These are phyloP conservation scores for Chytridium lagenaria DNA, from an alignment of 371 early-diverging fungal species.

Conservation along the genomic window DNA sequence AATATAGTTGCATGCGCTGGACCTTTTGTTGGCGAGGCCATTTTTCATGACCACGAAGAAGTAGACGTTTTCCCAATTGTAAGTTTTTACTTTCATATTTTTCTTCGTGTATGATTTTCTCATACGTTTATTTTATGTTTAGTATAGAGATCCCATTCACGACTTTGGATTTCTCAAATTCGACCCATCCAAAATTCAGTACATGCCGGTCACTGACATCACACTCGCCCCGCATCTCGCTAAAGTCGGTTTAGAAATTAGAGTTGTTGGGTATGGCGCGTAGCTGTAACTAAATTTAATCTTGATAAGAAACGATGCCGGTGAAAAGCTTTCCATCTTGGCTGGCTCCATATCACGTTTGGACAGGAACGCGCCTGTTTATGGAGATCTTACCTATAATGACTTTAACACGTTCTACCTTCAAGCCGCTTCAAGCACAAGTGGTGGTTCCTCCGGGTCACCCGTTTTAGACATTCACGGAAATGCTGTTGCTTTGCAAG, in stretches of 20 bases:
- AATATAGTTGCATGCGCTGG: slow-evolving; percentile 82
- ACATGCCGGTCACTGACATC: slow-evolving; percentile 82
- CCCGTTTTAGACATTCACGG: slow-evolving; percentile 94
- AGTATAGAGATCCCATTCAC: slow-evolving; percentile 76
- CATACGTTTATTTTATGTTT: slow-evolving; percentile 78
- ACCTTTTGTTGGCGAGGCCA: slow-evolving; percentile 84
- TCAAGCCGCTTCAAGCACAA: slow-evolving; percentile 57
- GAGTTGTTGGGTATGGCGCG: slow-evolving; percentile 74
- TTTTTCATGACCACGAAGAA: slow-evolving; percentile 92
- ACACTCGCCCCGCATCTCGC: slow-evolving; percentile 81
- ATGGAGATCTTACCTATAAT: slow-evolving; percentile 54
- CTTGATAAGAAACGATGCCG: slow-evolving; percentile 77
- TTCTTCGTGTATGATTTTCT: slow-evolving; percentile 54
- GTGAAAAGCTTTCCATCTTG: slow-evolving; percentile 89
- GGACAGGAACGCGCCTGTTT: slow-evolving; percentile 80
- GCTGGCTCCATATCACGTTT: slow-evolving; percentile 87
- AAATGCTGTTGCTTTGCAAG: slow-evolving; percentile 90
- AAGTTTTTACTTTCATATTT: not conserved
- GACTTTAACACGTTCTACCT: slow-evolving; percentile 64
- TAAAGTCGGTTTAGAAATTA: slow-evolving; percentile 88
- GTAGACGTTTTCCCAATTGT: slow-evolving; percentile 72
- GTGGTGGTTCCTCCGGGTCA: slow-evolving; percentile 76
- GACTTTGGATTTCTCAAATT: slow-evolving; percentile 92
- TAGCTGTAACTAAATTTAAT: not conserved
- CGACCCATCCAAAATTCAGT: slow-evolving; percentile 78